Base-by-base conservation (phyloP, 371 early-diverging fungal genomes). In the Haplosporangium sp. region DNA sequence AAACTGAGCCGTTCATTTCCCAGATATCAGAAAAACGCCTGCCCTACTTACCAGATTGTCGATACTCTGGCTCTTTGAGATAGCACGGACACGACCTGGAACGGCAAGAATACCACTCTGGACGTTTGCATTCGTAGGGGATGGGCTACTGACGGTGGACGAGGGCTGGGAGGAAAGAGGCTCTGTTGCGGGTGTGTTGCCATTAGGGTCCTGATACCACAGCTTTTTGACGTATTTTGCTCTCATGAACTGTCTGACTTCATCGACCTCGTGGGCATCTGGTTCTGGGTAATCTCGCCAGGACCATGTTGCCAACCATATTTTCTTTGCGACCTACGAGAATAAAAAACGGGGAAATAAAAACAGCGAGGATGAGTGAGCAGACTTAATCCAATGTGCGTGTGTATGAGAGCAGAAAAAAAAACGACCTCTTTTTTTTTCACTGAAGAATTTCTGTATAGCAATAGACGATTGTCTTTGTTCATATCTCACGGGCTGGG, bases 221-320 rank as follows among this genome's bases (percentile, higher is more conserved):
- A 54, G 57, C 48, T 71, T 70, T 53, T 77, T 77, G 47, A 71
- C 77, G 48, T 77, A 77, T 67, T 77, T 77, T 8, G 77, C 77
- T 71, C 64, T 67, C 77, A 77, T 77, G 51, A 77, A 77, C 43
- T 71, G 77, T 43, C 71, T 58, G 40, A 77, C 52, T 14, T 77
- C 68, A n/a, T 77, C 77, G 0, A 67, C 64, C 38, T 77, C 72
- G 47, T 77, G 71, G 12, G 77, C 67, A 18, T 67, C 66, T 40
- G 77, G 77, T 55, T 77, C 77, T 52, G 77, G 77, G 55, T 77
- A 77, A 38, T 77, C 77, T 55, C 71, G 71, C 63, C 72, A 71
- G 46, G 71, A 59, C 77, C 77, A 77, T 46, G 77, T 77, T 57
- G 77, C 71, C 43, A 77, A 46, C 77, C 77, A 77, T n/a, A 71